A percentile compares a stretch with the other conserved stretches of the same genome.
These are phyloP conservation scores for Diaporthe ilicicola DNA, from an alignment of 2,329 filamentous ascomycete genomes.

Conservation along the genomic window DNA sequence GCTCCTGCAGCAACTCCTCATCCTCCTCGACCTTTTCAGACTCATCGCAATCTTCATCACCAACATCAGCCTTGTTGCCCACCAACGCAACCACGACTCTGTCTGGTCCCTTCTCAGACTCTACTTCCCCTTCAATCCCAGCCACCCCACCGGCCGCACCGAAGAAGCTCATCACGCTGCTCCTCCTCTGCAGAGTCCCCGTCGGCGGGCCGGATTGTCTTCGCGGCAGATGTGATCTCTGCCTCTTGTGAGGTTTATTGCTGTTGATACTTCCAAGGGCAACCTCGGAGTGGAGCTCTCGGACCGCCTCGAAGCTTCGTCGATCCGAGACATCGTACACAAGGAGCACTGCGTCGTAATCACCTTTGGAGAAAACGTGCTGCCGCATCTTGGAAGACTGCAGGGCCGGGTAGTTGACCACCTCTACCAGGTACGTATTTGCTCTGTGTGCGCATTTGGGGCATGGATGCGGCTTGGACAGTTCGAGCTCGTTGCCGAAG, in stretches of 20 bases:
- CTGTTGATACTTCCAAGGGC: constrained; percentile 19
- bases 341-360: constrained; percentile 42
- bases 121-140: background rate
- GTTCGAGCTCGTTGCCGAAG: background rate
- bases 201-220: background rate
- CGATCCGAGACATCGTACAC: constrained; percentile 41
- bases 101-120: constrained; percentile 20
- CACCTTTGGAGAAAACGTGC: constrained; percentile 35
- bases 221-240: constrained; percentile 19
- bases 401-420: constrained; percentile 41
- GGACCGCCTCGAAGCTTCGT: constrained; percentile 36
- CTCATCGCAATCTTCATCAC: constrained; percentile 21
- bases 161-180: background rate
- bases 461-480: background rate
- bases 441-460: constrained; percentile 33
- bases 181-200: background rate
- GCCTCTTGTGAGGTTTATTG: constrained; percentile 23
- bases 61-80: constrained; percentile 73
- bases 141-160: background rate
- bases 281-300: constrained; percentile 37
- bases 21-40: background rate
- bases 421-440: constrained; percentile 40
- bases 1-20: background rate
- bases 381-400: constrained; percentile 35
- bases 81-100: constrained; percentile 69